These are phyloP conservation scores for maize (Zea mays) DNA, from an alignment of 176 grass and related monocot species.

Conservation along the genomic window DNA sequence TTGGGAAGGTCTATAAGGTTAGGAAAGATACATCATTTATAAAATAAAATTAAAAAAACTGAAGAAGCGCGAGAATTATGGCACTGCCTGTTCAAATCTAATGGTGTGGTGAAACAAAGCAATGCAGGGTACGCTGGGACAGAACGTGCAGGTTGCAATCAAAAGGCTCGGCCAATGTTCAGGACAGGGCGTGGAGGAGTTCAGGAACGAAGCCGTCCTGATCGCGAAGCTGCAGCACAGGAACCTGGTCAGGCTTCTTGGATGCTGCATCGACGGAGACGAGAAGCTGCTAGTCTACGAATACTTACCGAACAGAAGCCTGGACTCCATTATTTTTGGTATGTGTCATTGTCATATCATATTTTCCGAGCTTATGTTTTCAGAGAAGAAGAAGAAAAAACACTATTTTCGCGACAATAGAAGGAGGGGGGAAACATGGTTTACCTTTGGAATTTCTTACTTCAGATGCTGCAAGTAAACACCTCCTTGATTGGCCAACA, in stretches of 20 bases:
- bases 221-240: constrained; percentile 52
- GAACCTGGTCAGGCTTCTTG: constrained; percentile 48
- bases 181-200: constrained; percentile 50
- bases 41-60: not conserved
- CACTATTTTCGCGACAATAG: no score
- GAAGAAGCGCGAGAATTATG: not conserved
- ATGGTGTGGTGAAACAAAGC: not conserved
- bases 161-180: constrained; percentile 54
- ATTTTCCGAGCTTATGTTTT: no score
- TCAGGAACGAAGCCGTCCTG: constrained; percentile 45
- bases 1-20: constrained; percentile 60
- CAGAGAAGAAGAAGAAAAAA: no score
- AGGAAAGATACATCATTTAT: not conserved
- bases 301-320: constrained; percentile 47
- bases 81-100: not conserved
- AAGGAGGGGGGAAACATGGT: no score
- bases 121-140: constrained; percentile 30
- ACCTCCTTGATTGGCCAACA: constrained; percentile 47
- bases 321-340: constrained; percentile 47
- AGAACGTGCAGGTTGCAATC: constrained; percentile 37
- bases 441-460: not conserved
- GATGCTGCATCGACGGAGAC: constrained; percentile 47
- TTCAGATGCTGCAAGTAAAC: constrained; percentile 11
- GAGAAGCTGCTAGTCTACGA: constrained; percentile 52
- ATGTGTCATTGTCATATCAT: not conserved